Conservation (phyloP, 345 rosid genomes). For the Acer negundo region DNA sequence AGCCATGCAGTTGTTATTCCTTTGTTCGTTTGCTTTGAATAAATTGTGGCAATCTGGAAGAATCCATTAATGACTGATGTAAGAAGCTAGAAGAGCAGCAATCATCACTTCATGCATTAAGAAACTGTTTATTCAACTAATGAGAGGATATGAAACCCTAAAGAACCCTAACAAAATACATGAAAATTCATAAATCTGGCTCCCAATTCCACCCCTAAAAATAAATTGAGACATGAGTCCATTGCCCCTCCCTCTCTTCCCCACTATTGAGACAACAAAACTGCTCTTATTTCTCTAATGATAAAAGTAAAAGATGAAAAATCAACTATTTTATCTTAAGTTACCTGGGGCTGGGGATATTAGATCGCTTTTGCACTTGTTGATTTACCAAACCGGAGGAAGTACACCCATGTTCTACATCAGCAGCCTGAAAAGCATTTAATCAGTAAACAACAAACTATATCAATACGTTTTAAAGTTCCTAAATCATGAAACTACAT, state of each 20-base stretch:
- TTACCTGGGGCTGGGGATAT: constrained; percentile 49
- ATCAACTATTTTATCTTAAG: not conserved
- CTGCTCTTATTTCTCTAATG: not conserved
- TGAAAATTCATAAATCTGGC: too few species aligned
- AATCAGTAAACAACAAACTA: constrained; percentile 12
- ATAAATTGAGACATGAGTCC: not conserved
- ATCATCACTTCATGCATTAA: not conserved
- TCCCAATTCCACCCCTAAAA: not conserved
- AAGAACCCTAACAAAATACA: too few species aligned
- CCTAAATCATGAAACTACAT: not conserved
- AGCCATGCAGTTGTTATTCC: constrained; percentile 24
- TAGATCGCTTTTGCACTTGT: constrained; percentile 41
- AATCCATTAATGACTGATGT: not conserved
- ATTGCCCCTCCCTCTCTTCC: too few species aligned
- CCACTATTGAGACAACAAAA: not conserved
- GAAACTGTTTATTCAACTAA: not conserved
- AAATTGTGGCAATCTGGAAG: constrained; percentile 32
- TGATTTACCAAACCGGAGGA: constrained; percentile 32
- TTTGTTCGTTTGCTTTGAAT: constrained; percentile 33
- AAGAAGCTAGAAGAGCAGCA: not conserved
- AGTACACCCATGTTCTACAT: constrained; percentile 33
- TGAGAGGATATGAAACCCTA: too few species aligned
- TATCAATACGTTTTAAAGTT: not conserved
- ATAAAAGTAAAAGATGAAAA: not conserved
- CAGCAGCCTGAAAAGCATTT: constrained; percentile 41